A percentile compares a stretch with the other conserved stretches of the same genome.
These are phyloP conservation scores for Botrytis porri DNA, from an alignment of 2,329 filamentous ascomycete genomes.

Conservation along the genomic window DNA sequence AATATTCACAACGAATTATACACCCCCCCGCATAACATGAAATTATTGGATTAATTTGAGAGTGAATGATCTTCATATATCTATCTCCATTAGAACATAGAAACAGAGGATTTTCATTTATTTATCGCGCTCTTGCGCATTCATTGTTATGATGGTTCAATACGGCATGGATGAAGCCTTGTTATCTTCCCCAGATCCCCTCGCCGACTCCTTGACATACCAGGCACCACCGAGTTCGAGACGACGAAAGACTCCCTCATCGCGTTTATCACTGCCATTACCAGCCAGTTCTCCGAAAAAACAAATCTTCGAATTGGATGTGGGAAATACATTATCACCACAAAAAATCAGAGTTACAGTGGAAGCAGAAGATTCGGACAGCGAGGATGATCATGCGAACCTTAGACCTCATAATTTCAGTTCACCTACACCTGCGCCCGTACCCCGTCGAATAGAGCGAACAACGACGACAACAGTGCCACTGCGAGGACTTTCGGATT, in stretches of 20 bases:
- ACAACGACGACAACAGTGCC: conserved; percentile 38
- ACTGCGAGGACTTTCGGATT: conserved; percentile 37
- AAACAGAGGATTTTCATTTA: background rate
- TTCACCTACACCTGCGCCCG: conserved; percentile 27
- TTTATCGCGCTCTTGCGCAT: conserved; percentile 8
- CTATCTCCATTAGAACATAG: conserved; percentile 13
- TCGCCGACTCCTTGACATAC: conserved; percentile 34
- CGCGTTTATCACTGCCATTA: conserved; percentile 30
- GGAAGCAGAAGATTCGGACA: conserved; percentile 36
- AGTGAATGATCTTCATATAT: conserved; percentile 14
- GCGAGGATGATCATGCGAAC: conserved; percentile 28
- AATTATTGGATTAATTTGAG: background rate
- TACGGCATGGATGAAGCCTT: conserved; percentile 29
- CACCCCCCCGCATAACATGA: conserved; percentile 1
- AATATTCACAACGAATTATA: conserved; percentile 17
- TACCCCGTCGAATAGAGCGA: conserved; percentile 29
- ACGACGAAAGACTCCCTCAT: conserved; percentile 28
- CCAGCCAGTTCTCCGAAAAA: conserved; percentile 37
- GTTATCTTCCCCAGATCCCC: conserved; percentile 39
- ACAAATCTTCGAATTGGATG: conserved; percentile 39
- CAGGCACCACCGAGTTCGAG: conserved; percentile 35
- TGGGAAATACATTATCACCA: conserved; percentile 37
- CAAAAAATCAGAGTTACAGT: conserved; percentile 40
- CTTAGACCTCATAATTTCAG: conserved; percentile 22
- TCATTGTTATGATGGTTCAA: conserved; percentile 14